Conservation (phyloP, 306 rosid species). For the Vigna mungo region DNA sequence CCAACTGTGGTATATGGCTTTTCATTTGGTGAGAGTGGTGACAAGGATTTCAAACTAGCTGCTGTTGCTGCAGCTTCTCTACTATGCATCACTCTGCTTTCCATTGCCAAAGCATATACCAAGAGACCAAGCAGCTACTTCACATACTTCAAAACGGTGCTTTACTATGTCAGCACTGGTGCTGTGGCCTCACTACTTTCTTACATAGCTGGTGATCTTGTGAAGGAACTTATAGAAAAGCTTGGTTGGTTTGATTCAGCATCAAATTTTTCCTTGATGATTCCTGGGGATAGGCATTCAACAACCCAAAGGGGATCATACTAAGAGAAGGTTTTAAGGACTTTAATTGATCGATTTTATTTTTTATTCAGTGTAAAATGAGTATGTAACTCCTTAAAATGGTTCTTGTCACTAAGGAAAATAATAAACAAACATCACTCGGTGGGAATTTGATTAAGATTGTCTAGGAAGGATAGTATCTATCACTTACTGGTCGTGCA, state of each 20-base stretch:
- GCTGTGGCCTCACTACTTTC: conserved; percentile 63
- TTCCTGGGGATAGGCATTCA: conserved; percentile 43
- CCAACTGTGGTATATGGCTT: conserved; percentile 79
- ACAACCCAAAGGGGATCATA: conserved; percentile 48
- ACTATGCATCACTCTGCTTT: conserved; percentile 67
- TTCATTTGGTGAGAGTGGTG: conserved; percentile 62
- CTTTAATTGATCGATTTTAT: neutral
- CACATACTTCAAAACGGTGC: conserved; percentile 56
- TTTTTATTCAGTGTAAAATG: neutral
- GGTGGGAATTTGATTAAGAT: no score
- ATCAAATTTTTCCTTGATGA: conserved; percentile 29
- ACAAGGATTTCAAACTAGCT: conserved; percentile 69
- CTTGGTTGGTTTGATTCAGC: conserved; percentile 64
- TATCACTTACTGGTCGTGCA: no score
- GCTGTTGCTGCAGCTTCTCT: conserved; percentile 80
- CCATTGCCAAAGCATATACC: conserved; percentile 62
- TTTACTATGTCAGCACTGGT: conserved; percentile 56
- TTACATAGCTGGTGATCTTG: conserved; percentile 64
- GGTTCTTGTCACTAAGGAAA: no score
- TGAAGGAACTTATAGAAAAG: conserved; percentile 50
- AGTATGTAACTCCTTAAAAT: no score
- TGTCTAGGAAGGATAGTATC: no score
- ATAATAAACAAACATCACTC: no score
- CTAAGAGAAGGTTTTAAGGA: neutral
- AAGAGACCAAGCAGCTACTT: conserved; percentile 49